A percentile compares a stretch with the other conserved stretches of the same genome.
These are phyloP conservation scores for Hebeloma cylindrosporum DNA, from an alignment of 768 basidiomycete species.

Conservation along the genomic window DNA sequence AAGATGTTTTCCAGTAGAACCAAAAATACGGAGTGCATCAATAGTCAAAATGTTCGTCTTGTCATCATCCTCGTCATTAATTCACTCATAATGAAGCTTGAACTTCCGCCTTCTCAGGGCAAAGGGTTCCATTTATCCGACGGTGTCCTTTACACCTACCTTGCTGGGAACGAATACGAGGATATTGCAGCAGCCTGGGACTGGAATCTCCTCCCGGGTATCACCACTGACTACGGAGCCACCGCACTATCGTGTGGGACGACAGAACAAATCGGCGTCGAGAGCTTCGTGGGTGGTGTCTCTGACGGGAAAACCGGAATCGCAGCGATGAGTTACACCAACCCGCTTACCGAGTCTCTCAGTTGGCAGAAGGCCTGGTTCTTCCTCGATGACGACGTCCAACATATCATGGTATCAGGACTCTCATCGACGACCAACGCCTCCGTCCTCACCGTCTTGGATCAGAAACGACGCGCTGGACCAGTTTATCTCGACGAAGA, in stretches of 20 bases:
- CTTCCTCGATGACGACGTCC: conserved; percentile 63
- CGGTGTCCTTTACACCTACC: conserved; percentile 62
- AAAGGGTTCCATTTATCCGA: conserved; percentile 71
- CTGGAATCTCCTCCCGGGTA: conserved; percentile 78
- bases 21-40: conserved; percentile 63
- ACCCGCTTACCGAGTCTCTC: conserved; percentile 54
- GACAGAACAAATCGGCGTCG: conserved; percentile 44
- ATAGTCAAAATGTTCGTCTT: conserved; percentile 65
- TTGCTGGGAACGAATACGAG: conserved; percentile 68
- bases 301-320: conserved; percentile 57
- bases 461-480: conserved; percentile 54
- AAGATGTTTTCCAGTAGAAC: conserved; percentile 65
- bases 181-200: conserved; percentile 74
- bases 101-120: no score
- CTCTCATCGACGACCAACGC: conserved; percentile 45
- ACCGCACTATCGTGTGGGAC: conserved; percentile 51
- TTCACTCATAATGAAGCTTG: no score
- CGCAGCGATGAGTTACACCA: conserved; percentile 66
- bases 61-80: no score
- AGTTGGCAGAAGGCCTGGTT: conserved; percentile 74
- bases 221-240: conserved; percentile 59
- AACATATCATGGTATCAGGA: conserved; percentile 60
- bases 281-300: conserved; percentile 65
- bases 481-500: conserved; percentile 43
- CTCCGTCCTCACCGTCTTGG: conserved; percentile 63